These are phyloP conservation scores for Sodiomyces alkalinus DNA, from an alignment of 2,329 filamentous ascomycete genomes.

Conservation along the genomic window DNA sequence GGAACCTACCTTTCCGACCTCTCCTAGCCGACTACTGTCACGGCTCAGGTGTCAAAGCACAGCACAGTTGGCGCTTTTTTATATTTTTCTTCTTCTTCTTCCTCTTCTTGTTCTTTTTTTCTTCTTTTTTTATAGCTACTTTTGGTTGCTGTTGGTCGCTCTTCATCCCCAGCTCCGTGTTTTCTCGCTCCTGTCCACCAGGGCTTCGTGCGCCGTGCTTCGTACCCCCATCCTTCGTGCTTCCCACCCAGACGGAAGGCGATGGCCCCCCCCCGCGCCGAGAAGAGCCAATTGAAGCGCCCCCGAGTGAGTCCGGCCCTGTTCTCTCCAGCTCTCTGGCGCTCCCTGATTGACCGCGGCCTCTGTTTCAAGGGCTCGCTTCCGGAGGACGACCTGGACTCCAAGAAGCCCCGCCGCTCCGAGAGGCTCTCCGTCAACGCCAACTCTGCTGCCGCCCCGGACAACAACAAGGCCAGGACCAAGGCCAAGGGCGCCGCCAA, in stretches of 20 bases:
- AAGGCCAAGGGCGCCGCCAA: too few species aligned
- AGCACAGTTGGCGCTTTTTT: too few species aligned
- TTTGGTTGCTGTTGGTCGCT: neutral
- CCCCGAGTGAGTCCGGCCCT: constrained; percentile 42
- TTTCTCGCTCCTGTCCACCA: too few species aligned
- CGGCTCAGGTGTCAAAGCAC: too few species aligned
- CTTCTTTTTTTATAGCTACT: neutral
- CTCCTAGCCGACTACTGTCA: too few species aligned
- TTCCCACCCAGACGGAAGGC: constrained; percentile 3
- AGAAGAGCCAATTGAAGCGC: constrained; percentile 79
- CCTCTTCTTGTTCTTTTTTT: constrained; percentile 1
- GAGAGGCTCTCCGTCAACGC: constrained; percentile 45
- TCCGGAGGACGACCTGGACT: constrained; percentile 47
- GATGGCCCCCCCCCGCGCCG: constrained; percentile 49
- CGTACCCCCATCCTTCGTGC: neutral
- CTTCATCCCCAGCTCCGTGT: too few species aligned
- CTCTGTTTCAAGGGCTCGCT: constrained; percentile 42
- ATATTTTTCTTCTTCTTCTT: too few species aligned
- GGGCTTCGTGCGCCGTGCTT: too few species aligned
- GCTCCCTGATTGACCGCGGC: constrained; percentile 8
- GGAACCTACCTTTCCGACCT: too few species aligned
- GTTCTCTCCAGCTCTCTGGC: constrained; percentile 8
- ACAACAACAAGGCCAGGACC: too few species aligned
- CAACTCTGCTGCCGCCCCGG: too few species aligned
- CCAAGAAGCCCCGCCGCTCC: constrained; percentile 75